A percentile compares a stretch with the other conserved stretches of the same genome.
phyloP scores from a whole-genome alignment of 2,329 filamentous ascomycete species.

The Pezicula neosporulosa region DNA sequence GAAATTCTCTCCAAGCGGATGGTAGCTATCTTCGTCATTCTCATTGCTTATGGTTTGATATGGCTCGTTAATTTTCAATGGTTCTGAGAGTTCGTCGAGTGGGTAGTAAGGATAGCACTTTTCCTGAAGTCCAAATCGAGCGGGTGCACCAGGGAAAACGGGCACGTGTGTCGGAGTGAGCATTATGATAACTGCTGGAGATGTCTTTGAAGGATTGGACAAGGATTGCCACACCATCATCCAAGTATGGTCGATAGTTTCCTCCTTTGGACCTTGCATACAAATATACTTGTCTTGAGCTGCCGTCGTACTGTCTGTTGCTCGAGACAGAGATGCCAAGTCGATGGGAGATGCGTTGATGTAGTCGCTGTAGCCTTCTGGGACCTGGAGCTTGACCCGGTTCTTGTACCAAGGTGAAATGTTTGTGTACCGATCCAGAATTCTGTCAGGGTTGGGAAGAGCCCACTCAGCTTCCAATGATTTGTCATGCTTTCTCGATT shows the following conservation, averaged over 20 bases:
- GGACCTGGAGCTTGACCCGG: conserved; percentile 75
- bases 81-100: conserved; percentile 45
- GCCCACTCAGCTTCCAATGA: conserved; percentile 45
- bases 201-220: conserved; percentile 38
- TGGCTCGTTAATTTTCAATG: conserved; percentile 55
- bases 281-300: conserved; percentile 68
- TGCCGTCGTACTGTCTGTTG: conserved; percentile 20
- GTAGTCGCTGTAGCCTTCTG: conserved; percentile 70
- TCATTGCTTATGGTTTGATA: conserved; percentile 32
- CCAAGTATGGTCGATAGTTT: conserved; percentile 81
- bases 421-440: conserved; percentile 82
- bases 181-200: conserved; percentile 86
- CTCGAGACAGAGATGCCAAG: conserved; percentile 32
- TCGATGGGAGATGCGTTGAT: conserved; percentile 73
- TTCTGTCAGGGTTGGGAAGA: conserved; percentile 51
- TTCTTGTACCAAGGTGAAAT: conserved; percentile 89
- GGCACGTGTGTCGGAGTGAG: conserved; percentile 76
- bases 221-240: conserved; percentile 87
- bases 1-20: conserved; percentile 61
- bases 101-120: conserved; percentile 94
- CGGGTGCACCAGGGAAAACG: no score
- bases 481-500: conserved; percentile 28
- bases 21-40: no score
- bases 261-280: conserved; percentile 83
- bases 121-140: conserved; percentile 44